Conservation (phyloP, 805 yeast species). For the Lachancea nothofagi region DNA sequence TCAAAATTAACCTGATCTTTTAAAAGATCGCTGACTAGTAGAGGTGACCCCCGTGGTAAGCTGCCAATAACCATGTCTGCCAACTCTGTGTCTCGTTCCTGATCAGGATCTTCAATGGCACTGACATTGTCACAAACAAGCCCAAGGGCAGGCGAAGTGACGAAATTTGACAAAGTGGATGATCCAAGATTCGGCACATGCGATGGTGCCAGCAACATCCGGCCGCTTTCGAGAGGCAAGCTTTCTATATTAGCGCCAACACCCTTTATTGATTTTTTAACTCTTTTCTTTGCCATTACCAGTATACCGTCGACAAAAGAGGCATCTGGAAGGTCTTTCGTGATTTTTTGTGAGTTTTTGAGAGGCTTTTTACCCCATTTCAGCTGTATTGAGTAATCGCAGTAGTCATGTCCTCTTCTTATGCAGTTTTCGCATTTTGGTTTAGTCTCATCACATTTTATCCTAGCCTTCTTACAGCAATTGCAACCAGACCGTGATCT, state of each 20-base stretch:
- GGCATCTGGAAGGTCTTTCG: conserved; percentile 12
- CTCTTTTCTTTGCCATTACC: conserved; percentile 1
- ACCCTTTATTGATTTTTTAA: not conserved
- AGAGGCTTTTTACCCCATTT: conserved; percentile 16
- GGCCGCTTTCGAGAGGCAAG: not conserved
- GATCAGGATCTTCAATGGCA: too few species aligned
- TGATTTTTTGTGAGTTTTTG: conserved; percentile 9
- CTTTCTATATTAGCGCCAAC: too few species aligned
- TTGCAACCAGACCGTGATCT: conserved; percentile 36
- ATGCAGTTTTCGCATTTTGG: conserved; percentile 57
- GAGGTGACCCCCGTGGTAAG: too few species aligned
- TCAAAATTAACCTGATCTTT: too few species aligned
- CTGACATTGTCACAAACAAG: too few species aligned
- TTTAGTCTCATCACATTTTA: conserved; percentile 64
- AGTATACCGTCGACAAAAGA: conserved; percentile 12
- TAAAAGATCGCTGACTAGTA: too few species aligned
- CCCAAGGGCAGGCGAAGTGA: too few species aligned
- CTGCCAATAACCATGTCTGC: too few species aligned
- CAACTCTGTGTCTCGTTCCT: too few species aligned
- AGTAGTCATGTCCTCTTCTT: conserved; percentile 23
- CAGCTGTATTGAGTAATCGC: conserved; percentile 5
- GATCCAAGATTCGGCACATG: too few species aligned
- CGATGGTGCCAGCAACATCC: too few species aligned
- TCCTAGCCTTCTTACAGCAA: conserved; percentile 53
- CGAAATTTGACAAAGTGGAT: too few species aligned